Base-by-base conservation (phyloP, 441 rosid species). In the Croton setiger region DNA sequence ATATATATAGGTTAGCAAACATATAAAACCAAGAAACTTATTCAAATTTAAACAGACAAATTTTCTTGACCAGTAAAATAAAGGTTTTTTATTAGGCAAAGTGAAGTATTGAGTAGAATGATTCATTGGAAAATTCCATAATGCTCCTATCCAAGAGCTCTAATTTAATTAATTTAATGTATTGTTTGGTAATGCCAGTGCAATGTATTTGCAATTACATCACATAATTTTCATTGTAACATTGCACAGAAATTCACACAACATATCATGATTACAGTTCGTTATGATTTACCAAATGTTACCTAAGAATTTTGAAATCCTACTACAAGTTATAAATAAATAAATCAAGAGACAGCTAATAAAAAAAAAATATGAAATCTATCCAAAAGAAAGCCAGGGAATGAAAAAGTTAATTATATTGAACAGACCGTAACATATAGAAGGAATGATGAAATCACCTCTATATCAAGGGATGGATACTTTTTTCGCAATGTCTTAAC, bases 381-480 rank as follows among this genome's bases (percentile, higher is more conserved):
- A 21, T 39, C 53, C n/a, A 27, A 63, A 63, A 35, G n/a, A 36
- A 51, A 31, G 33, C 66, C 8, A 48, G 47, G 45, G 7, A 64
- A 48, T 47, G 56, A 64, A 44, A 5, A 64, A 48, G 8, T 31
- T 59, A 35, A 20, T 35, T 61, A 13, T 31, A 33, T 33, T 11
- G n/a, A 21, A 39, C n/a, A 52, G 55, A 66, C n/a, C 5, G 23
- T 5, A 44, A 54, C 53, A 72, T 5, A 63, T 49, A 48, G 47
- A 47, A 12, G 14, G 51, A 9, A n/a, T 8, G 7, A 65, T 44
- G 15, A 60, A 57, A 72, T 69, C 64, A 83, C 98, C 96, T 94
- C 91, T 69, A 91, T 94, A 78, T 94, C 98, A 74, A 91, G 96
- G 43, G 83, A 83, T n/a, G 93, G 92, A 67, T 87, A 94, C 61